A percentile compares a stretch with the other conserved stretches of the same genome.
Evolutionary conservation across 768 basidiomycete species (phyloP).

Genomic region (Suillus subluteus): DNA sequence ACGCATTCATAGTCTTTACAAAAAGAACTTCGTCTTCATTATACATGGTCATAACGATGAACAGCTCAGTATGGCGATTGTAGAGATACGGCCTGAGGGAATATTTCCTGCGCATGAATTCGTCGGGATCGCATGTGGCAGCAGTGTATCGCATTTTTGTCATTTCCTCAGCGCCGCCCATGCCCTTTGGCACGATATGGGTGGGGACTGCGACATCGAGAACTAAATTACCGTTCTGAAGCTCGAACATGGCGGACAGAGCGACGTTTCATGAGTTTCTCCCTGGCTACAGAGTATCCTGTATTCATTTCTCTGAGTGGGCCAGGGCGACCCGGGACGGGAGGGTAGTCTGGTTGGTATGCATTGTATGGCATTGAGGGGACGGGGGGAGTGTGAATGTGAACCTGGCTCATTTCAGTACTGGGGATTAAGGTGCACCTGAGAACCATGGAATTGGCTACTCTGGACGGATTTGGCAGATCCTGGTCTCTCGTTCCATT

Average conservation of each 20-base stretch:
- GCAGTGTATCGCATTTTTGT: constrained; percentile 88
- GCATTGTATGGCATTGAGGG: constrained; percentile 55
- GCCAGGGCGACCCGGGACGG: constrained; percentile 50
- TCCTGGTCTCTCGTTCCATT: constrained; percentile 47
- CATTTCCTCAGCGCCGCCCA: constrained; percentile 68
- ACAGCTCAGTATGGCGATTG: constrained; percentile 85
- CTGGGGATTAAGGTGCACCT: constrained; percentile 67
- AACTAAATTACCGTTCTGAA: constrained; percentile 83
- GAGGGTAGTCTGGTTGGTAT: constrained; percentile 59
- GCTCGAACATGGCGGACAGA: constrained; percentile 79
- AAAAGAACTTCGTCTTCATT: constrained; percentile 89
- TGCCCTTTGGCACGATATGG: constrained; percentile 73
- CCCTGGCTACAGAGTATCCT: constrained; percentile 70
- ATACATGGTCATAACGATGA: constrained; percentile 97
- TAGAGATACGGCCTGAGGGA: constrained; percentile 79
- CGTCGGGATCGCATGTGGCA: constrained; percentile 87
- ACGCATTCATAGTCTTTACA: constrained; percentile 84
- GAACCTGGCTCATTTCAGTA: constrained; percentile 61
- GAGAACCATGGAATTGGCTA: constrained; percentile 63
- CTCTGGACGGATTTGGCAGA: constrained; percentile 68
- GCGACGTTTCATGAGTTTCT: constrained; percentile 82
- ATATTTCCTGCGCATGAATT: constrained; percentile 79
- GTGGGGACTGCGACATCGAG: constrained; percentile 82
- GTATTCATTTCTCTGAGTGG: constrained; percentile 50
- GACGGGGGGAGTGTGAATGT: constrained; percentile 48